phyloP scores from a whole-genome alignment of 176 grass and related monocot genomes.

The Puya raimondii region DNA sequence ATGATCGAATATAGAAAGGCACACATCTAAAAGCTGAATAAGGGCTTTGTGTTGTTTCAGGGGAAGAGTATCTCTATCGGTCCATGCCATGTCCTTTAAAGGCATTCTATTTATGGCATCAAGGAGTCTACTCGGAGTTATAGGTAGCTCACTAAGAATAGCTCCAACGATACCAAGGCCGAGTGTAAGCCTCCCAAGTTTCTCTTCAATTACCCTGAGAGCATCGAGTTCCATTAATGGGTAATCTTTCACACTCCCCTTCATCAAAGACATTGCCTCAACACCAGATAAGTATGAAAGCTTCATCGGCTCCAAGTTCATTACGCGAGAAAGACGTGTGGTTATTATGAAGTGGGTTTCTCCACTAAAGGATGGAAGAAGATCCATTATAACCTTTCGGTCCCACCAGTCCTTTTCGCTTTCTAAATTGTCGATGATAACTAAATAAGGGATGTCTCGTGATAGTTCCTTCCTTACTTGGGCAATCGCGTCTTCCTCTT shows the following conservation, averaged over 20 bases:
- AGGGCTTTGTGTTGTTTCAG: slow-evolving; percentile 61
- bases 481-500: slow-evolving; percentile 82
- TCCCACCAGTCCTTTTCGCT: slow-evolving; percentile 99
- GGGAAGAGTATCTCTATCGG: slow-evolving; percentile 46
- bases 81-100: slow-evolving; percentile 52
- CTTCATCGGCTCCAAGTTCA: slow-evolving; percentile 94
- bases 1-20: slow-evolving; percentile 89
- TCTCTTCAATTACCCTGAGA: slow-evolving; percentile 79
- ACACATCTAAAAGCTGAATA: slow-evolving; percentile 76
- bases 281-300: slow-evolving; percentile 86
- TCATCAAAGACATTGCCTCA: slow-evolving; percentile 90
- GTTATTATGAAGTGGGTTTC: slow-evolving; percentile 95
- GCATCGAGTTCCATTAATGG: slow-evolving; percentile 76
- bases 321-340: slow-evolving; percentile 55
- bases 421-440: slow-evolving; percentile 94
- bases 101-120: slow-evolving; percentile 88
- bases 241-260: slow-evolving; percentile 68
- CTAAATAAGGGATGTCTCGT: slow-evolving; percentile 75
- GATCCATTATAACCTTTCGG: slow-evolving; percentile 56
- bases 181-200: slow-evolving; percentile 76
- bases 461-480: slow-evolving; percentile 77
- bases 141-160: slow-evolving; percentile 91
- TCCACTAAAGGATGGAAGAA: slow-evolving; percentile 75
- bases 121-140: slow-evolving; percentile 77
- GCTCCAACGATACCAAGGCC: slow-evolving; percentile 71